Conservation (phyloP, 1,284 basidiomycete genomes). For the Moesziomyces aphidis region DNA sequence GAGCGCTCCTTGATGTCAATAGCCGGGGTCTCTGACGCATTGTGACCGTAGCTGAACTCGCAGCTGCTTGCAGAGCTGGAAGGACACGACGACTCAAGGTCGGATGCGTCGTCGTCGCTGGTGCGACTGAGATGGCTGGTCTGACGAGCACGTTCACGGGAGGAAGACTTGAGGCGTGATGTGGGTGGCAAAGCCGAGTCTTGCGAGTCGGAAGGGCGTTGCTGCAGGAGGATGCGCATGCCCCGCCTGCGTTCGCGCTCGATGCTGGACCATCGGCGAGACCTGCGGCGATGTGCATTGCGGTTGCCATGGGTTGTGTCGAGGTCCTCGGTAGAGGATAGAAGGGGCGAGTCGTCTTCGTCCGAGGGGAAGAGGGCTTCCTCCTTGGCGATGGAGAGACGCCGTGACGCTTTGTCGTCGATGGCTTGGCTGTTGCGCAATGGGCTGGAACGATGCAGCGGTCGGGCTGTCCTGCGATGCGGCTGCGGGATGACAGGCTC, state of each 20-base stretch:
- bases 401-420: slow-evolving; percentile 8
- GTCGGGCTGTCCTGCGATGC: neutral
- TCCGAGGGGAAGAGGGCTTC: slow-evolving; percentile 45
- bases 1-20: slow-evolving; percentile 27
- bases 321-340: slow-evolving; percentile 21
- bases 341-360: slow-evolving; percentile 32
- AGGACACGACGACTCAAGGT: slow-evolving; percentile 18
- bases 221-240: slow-evolving; percentile 41
- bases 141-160: slow-evolving; percentile 11
- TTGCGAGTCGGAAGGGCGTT: slow-evolving; percentile 3
- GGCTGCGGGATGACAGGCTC: neutral
- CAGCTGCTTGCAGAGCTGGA: slow-evolving; percentile 43
- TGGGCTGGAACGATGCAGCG: neutral
- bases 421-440: neutral
- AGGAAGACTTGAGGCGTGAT: neutral
- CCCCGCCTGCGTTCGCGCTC: slow-evolving; percentile 47
- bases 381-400: slow-evolving; percentile 27
- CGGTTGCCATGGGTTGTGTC: slow-evolving; percentile 1
- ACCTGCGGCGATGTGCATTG: slow-evolving; percentile 7
- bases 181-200: neutral
- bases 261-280: slow-evolving; percentile 46
- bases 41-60: slow-evolving; percentile 20
- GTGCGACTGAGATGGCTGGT: neutral
- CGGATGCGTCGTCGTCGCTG: slow-evolving; percentile 26
- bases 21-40: slow-evolving; percentile 7